Conservation (phyloP, 257 asterid genomes). For the Lavandula angustifolia region DNA sequence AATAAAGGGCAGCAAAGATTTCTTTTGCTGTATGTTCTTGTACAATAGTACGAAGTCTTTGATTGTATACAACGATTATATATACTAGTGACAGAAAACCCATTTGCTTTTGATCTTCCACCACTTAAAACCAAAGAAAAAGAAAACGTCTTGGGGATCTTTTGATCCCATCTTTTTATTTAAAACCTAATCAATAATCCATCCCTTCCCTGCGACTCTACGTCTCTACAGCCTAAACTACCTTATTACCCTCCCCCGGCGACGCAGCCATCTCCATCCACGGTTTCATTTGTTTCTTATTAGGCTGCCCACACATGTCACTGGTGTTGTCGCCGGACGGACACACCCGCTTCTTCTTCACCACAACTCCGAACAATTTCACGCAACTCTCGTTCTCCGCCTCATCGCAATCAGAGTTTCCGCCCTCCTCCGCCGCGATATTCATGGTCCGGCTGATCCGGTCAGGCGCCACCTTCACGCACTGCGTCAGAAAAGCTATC, state of each 20-base stretch:
- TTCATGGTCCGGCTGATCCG: constrained; percentile 53
- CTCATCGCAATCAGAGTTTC: constrained; percentile 8
- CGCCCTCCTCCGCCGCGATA: constrained; percentile 29
- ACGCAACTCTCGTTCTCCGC: constrained; percentile 48
- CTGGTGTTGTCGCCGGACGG: constrained; percentile 28
- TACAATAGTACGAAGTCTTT: background rate
- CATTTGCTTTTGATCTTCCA: constrained; percentile 36
- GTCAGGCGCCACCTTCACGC: constrained; percentile 61
- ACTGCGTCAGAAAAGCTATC: constrained; percentile 51
- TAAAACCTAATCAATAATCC: background rate
- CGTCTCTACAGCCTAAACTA: constrained; percentile 38
- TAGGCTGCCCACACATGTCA: constrained; percentile 28
- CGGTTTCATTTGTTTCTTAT: constrained; percentile 47
- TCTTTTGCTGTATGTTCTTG: too few species aligned
- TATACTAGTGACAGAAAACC: constrained; percentile 23
- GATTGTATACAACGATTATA: background rate
- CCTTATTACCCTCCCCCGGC: constrained; percentile 47
- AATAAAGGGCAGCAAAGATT: background rate
- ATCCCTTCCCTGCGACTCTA: background rate
- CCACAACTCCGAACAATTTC: constrained; percentile 72
- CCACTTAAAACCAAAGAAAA: background rate
- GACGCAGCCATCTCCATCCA: constrained; percentile 52
- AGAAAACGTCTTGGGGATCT: too few species aligned
- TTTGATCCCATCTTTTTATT: background rate
- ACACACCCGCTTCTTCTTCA: constrained; percentile 60